Conservation (phyloP, 116 monocot species). For the Iris pallida region DNA sequence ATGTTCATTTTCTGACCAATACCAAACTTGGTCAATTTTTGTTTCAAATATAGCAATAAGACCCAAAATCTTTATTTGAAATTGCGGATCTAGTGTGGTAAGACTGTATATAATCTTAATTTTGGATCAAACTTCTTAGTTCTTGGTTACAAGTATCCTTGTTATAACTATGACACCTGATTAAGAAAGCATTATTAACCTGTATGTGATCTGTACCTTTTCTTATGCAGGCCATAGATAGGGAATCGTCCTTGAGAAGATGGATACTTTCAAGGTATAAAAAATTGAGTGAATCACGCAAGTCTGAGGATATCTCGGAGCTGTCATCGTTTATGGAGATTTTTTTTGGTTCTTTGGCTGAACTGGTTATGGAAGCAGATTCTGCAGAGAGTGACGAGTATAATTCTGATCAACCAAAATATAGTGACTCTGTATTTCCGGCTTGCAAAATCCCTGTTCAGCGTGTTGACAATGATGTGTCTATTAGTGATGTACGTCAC, state of each 20-base stretch:
- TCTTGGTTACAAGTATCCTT: background rate
- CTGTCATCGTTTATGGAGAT: slow-evolving; percentile 54
- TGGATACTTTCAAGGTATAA: slow-evolving; percentile 70
- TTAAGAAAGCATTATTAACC: background rate
- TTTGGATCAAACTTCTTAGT: background rate
- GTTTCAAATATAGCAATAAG: background rate
- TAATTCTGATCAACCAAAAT: slow-evolving; percentile 24
- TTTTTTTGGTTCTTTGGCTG: slow-evolving; percentile 47
- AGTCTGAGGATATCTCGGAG: slow-evolving; percentile 28
- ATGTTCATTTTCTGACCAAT: background rate
- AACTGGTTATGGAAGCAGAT: slow-evolving; percentile 22
- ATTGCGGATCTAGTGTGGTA: too few species aligned
- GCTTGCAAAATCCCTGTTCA: slow-evolving; percentile 9
- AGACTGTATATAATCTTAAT: background rate
- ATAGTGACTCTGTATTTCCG: slow-evolving; percentile 6
- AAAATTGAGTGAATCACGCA: slow-evolving; percentile 31
- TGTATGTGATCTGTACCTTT: slow-evolving; percentile 2
- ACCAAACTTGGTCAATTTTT: background rate
- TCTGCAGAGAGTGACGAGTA: slow-evolving; percentile 30
- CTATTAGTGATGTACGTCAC: slow-evolving; percentile 14
- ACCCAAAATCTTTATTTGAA: too few species aligned
- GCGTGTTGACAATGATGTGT: slow-evolving; percentile 11
- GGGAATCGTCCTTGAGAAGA: slow-evolving; percentile 55
- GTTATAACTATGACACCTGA: too few species aligned
- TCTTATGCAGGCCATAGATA: slow-evolving; percentile 45